Evolutionary conservation across 2,329 filamentous ascomycete species (phyloP).

Genomic region (Fusarium nanum): DNA sequence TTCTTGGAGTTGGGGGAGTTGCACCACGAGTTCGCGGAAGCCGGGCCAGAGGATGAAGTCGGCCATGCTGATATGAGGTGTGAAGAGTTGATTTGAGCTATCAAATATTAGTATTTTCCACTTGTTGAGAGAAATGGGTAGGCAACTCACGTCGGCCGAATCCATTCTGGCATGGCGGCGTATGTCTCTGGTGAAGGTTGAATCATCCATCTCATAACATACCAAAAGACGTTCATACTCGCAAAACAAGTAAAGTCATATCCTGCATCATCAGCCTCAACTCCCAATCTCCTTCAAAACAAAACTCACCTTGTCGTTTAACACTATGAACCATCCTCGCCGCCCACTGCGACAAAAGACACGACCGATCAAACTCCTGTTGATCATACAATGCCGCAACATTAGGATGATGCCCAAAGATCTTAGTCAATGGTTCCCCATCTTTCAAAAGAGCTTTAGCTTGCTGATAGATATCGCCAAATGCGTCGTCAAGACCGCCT

Average conservation of each 20-base stretch:
- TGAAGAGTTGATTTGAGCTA: conserved; percentile 2
- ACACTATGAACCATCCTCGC: conserved; percentile 30
- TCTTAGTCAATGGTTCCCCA: accelerated
- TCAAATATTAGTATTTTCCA: accelerated
- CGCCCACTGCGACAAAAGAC: conserved; percentile 22
- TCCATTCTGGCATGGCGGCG: conserved; percentile 24
- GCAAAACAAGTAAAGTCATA: conserved; percentile 30
- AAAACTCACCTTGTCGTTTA: conserved; percentile 5
- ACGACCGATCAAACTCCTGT: conserved; percentile 12
- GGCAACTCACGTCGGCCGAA: conserved; percentile 5
- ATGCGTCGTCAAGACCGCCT: conserved; percentile 2
- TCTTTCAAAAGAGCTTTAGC: not conserved
- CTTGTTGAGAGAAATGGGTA: too few relatives aligned
- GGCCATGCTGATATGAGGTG: conserved; percentile 16
- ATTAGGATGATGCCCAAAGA: not conserved
- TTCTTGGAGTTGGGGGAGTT: conserved; percentile 21
- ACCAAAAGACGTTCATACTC: conserved; percentile 21
- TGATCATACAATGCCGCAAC: conserved; percentile 18
- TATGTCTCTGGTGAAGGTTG: conserved; percentile 16
- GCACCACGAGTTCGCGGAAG: conserved; percentile 15
- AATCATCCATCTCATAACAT: conserved; percentile 30
- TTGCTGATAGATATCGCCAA: not conserved
- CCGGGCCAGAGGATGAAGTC: conserved; percentile 25
- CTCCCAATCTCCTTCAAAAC: accelerated
- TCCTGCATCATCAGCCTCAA: not conserved